Evolutionary conservation across 257 asterid genomes (phyloP).

Genomic region (Vinca minor): DNA sequence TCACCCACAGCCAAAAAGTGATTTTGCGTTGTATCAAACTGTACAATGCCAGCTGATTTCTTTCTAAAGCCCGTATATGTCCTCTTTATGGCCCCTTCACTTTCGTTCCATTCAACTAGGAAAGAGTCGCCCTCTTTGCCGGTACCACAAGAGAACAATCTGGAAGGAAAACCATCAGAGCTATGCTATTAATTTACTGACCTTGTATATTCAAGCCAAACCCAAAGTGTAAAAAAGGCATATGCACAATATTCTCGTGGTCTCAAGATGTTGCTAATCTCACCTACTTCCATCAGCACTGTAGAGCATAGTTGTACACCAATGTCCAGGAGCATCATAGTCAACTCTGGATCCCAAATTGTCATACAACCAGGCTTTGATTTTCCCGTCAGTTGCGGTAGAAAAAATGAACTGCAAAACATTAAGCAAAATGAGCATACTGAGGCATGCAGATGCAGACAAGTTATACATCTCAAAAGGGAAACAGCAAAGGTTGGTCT

Average conservation of each 20-base stretch:
- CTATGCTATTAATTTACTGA: not conserved
- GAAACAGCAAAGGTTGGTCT: not conserved
- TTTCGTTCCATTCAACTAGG: constrained; percentile 98
- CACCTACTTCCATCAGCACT: constrained; percentile 98
- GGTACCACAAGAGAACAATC: constrained; percentile 98
- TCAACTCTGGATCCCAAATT: constrained; percentile 95
- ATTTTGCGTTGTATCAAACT: constrained; percentile 88
- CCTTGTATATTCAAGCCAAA: not conserved
- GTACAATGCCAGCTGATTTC: constrained; percentile 74
- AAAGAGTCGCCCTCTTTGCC: constrained; percentile 93
- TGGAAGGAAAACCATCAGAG: constrained; percentile 16
- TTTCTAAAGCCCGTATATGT: constrained; percentile 76
- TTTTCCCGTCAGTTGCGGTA: constrained; percentile 93
- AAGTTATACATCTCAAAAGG: not conserved
- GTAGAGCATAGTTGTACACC: constrained; percentile 93
- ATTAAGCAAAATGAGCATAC: constrained; percentile 9
- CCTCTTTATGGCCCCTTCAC: constrained; percentile 96
- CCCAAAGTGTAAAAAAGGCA: not conserved
- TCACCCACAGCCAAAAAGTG: constrained; percentile 96
- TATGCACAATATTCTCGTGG: not conserved
- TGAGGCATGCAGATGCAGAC: not conserved
- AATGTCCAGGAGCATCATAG: constrained; percentile 97
- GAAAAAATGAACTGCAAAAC: constrained; percentile 80
- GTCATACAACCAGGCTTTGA: constrained; percentile 96
- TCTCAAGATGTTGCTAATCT: not conserved